Base-by-base conservation (phyloP, 2,329 filamentous ascomycete species). In the Coccinonectria pachysandricola region DNA sequence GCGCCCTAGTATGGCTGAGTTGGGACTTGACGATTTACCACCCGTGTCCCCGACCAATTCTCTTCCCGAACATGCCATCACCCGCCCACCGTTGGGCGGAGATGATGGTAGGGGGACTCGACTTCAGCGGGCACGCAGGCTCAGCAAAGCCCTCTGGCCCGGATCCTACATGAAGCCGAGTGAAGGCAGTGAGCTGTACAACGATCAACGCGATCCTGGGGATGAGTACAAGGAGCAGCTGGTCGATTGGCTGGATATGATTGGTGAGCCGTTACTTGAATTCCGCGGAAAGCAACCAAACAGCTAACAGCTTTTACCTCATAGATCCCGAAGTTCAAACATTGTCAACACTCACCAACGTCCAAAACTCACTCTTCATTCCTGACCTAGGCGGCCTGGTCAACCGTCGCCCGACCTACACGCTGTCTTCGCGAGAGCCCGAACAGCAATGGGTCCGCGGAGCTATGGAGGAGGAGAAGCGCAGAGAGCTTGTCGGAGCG, bases 341-440 rank as follows among this genome's bases (percentile, higher is more conserved):
- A 0, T 60, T 93, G 4, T 84, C 82, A 0, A 88, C 83, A 9
- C 68, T 92, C 7, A 92, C 82, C 21, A 93, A 93, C 45, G 77
- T 93, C 12, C 84, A 92, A 46, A 93, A 93, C 50, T 91, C 84
- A 0, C 71, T 93, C 7, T 92, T 92, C 53, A 62, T 92, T 2
- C 85, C 85, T 0, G 78, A 86, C 38, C 62, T 92, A n/a, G 84
- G 84, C 20, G 62, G 65, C 32, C 75, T 74, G 42, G 42, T 92
- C 25, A 91, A 92, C 45, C 71, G 85, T 24, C 67, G 77, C 34
- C 83, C 84, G 2, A 86, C 82, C 0, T 93, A 91, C 50, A 73
- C 73, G 21, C 62, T 91, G 6, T 75, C 75, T 5, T 66, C 68
- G 12, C 57, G 58, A 22, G 40, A 50, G 4, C 28, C 43, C 15